These are phyloP conservation scores for Alternaria ventricosa DNA, from an alignment of 2,329 filamentous ascomycete species.

Conservation along the genomic window DNA sequence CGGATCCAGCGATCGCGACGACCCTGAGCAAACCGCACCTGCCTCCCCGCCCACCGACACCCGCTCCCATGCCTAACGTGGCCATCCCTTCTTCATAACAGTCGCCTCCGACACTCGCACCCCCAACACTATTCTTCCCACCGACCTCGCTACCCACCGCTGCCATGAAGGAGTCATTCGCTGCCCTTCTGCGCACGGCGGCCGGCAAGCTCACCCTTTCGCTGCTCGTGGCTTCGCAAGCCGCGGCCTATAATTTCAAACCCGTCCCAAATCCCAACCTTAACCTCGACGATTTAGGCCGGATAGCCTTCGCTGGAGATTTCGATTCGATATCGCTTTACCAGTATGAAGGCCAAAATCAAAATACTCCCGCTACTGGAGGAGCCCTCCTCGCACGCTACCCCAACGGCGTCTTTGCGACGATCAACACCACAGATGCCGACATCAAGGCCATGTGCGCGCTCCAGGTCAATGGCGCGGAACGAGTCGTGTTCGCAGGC, in stretches of 20 bases:
- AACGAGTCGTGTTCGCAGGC: conserved; percentile 84
- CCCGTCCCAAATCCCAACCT: conserved; percentile 73
- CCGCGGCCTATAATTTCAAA: conserved; percentile 59
- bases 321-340: conserved; percentile 93
- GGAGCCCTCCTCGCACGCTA: conserved; percentile 81
- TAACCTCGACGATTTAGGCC: conserved; percentile 78
- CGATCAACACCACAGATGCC: conserved; percentile 78
- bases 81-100: conserved; percentile 21
- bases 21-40: conserved; percentile 10
- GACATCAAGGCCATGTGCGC: conserved; percentile 89
- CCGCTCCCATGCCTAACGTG: conserved; percentile 24
- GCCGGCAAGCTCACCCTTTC: conserved; percentile 47
- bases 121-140: conserved; percentile 29
- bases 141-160: conserved; percentile 27
- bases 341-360: conserved; percentile 79
- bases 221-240: conserved; percentile 38
- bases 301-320: conserved; percentile 84
- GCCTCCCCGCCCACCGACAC: conserved; percentile 4
- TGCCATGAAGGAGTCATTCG: conserved; percentile 47
- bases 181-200: conserved; percentile 47
- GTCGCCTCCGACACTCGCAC: conserved; percentile 7
- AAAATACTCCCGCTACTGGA: conserved; percentile 70
- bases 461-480: conserved; percentile 71
- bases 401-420: conserved; percentile 83
- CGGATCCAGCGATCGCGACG: conserved; percentile 12